Evolutionary conservation across 805 yeast species (phyloP).

Genomic region (Saccharomyces mikatae): DNA sequence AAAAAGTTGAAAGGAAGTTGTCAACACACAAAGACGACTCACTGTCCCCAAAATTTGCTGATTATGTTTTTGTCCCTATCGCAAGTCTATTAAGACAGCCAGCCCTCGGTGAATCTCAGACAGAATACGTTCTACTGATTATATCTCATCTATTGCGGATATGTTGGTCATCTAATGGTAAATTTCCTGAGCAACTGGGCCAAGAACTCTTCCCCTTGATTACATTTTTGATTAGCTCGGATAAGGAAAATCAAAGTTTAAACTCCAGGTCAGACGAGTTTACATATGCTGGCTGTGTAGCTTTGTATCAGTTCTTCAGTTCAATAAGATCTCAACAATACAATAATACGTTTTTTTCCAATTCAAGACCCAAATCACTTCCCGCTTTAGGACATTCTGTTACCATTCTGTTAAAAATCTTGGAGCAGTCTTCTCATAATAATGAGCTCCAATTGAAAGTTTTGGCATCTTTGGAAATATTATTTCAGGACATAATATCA

Average conservation of each 20-base stretch:
- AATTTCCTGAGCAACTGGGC: conserved; percentile 33
- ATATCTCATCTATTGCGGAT: conserved; percentile 36
- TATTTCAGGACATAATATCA: conserved; percentile 31
- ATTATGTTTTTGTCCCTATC: conserved; percentile 56
- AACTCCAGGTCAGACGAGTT: conserved; percentile 31
- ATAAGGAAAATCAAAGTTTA: conserved; percentile 20
- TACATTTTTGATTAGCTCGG: conserved; percentile 34
- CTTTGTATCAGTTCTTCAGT: conserved; percentile 26
- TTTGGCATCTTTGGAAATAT: conserved; percentile 28
- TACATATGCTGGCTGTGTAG: conserved; percentile 30
- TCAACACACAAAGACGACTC: conserved; percentile 5
- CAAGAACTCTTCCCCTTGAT: conserved; percentile 41
- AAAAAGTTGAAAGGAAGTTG: conserved; percentile 27
- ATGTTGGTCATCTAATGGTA: conserved; percentile 40
- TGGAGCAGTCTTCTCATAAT: conserved; percentile 21
- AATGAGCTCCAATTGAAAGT: conserved; percentile 28
- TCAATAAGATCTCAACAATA: conserved; percentile 29
- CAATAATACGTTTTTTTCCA: conserved; percentile 11
- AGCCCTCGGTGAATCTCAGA: conserved; percentile 38
- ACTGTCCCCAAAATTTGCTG: conserved; percentile 41
- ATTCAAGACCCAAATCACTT: conserved; percentile 22
- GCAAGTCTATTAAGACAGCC: conserved; percentile 44
- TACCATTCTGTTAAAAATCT: conserved; percentile 34
- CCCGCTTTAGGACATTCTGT: conserved; percentile 44
- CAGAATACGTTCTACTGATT: conserved; percentile 40